These are phyloP conservation scores for Phytophthora aleatoria DNA, from an alignment of 352 stramenopile genomes.

Conservation along the genomic window DNA sequence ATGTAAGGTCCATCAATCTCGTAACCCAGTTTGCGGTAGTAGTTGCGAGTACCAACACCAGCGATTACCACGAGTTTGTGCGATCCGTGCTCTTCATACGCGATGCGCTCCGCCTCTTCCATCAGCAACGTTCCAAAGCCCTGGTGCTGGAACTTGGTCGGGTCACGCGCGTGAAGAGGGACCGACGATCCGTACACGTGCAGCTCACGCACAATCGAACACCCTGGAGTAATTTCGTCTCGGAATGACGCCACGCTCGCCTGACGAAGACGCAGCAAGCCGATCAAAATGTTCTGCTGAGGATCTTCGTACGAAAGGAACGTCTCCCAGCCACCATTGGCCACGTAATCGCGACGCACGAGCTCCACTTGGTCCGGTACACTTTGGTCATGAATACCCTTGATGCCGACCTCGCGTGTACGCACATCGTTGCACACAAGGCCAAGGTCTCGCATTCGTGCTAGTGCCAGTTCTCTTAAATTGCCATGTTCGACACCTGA, in stretches of 20 bases:
- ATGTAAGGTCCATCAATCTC: constrained; percentile 97
- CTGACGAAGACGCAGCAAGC: constrained; percentile 93
- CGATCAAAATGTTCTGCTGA: constrained; percentile 96
- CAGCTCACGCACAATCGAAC: constrained; percentile 89
- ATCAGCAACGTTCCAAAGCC: constrained; percentile 97
- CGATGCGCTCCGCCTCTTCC: constrained; percentile 97
- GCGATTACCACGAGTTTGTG: constrained; percentile 97
- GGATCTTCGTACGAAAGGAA: constrained; percentile 97
- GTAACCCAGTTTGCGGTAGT: constrained; percentile 98
- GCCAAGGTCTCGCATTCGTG: constrained; percentile 92
- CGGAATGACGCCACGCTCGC: constrained; percentile 83
- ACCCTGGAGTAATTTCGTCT: constrained; percentile 69
- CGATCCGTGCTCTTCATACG: constrained; percentile 93
- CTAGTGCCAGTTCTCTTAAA: constrained; percentile 92
- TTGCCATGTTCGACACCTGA: constrained; percentile 97
- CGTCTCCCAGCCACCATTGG: constrained; percentile 97
- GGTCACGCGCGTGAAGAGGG: constrained; percentile 92
- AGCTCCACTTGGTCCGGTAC: constrained; percentile 97
- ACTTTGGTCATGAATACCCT: constrained; percentile 95
- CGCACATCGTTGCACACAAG: constrained; percentile 95
- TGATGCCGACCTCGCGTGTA: constrained; percentile 96
- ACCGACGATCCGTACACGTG: constrained; percentile 98
- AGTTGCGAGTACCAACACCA: constrained; percentile 95
- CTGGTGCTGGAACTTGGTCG: constrained; percentile 97
- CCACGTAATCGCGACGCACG: constrained; percentile 94